phyloP scores from a whole-genome alignment of 2,329 filamentous ascomycete genomes.

The Calcarisporium arbuscula region DNA sequence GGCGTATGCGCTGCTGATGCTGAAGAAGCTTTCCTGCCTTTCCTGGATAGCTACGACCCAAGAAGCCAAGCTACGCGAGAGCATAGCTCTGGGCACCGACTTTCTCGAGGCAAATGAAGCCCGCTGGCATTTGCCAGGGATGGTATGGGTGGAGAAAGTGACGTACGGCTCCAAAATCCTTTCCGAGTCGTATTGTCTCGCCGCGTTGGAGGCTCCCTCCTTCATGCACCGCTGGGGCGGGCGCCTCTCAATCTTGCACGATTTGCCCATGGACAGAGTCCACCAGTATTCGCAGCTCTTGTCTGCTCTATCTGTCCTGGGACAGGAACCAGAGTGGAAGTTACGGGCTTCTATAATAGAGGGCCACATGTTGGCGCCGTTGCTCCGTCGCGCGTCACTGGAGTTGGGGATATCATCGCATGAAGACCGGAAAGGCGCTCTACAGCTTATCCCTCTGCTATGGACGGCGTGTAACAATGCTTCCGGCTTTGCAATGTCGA shows the following conservation, averaged over 20 bases:
- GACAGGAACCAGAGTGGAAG: no score
- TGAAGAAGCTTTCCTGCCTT: background rate
- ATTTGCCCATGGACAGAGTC: no score
- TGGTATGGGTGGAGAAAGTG: conserved; percentile 13
- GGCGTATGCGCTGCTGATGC: conserved; percentile 8
- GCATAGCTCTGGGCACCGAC: background rate
- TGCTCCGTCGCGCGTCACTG: no score
- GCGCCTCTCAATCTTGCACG: no score
- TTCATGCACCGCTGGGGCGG: background rate
- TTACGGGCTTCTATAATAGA: no score
- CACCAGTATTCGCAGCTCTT: background rate
- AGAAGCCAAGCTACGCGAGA: conserved; percentile 1
- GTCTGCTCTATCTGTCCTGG: no score
- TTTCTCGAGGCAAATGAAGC: background rate
- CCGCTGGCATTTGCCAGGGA: background rate
- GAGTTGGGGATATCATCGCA: no score
- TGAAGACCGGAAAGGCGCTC: background rate
- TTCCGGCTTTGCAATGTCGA: conserved; percentile 1
- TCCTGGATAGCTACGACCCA: conserved; percentile 1
- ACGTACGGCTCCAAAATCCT: conserved; percentile 9
- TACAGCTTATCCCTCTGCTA: conserved; percentile 8
- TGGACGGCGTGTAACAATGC: conserved; percentile 8
- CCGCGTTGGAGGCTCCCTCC: conserved; percentile 8
- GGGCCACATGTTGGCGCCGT: background rate
- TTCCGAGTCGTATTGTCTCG: conserved; percentile 9